These are phyloP conservation scores for Trichophaea hybrida DNA, from an alignment of 2,329 filamentous ascomycete genomes.

Conservation along the genomic window DNA sequence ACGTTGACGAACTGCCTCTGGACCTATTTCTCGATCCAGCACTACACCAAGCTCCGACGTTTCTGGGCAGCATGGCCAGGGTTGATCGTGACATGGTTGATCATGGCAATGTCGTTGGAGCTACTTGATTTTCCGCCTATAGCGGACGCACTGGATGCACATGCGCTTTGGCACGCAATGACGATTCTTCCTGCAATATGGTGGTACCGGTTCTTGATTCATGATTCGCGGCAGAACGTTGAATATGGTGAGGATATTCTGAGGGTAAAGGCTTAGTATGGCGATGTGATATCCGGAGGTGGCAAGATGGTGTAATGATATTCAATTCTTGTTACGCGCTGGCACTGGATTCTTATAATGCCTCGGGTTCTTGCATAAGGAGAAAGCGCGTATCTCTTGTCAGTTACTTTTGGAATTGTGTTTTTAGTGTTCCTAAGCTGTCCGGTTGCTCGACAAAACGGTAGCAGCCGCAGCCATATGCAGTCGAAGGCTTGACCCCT, in stretches of 20 bases:
- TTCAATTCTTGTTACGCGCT: too few species aligned
- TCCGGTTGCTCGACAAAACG: too few species aligned
- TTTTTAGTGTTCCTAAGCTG: too few species aligned
- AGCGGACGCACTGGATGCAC: conserved; percentile 72
- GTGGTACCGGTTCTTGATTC: conserved; percentile 65
- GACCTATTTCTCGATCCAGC: conserved; percentile 65
- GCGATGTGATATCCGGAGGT: too few species aligned
- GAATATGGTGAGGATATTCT: neutral
- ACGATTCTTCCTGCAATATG: conserved; percentile 76
- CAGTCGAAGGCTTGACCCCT: too few species aligned
- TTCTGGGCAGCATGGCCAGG: conserved; percentile 79
- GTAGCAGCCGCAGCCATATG: too few species aligned
- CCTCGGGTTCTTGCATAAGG: too few species aligned
- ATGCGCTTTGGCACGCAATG: conserved; percentile 89
- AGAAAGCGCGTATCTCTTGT: too few species aligned
- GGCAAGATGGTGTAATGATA: too few species aligned
- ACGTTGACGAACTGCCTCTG: conserved; percentile 69
- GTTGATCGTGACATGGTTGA: conserved; percentile 79
- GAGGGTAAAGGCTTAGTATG: neutral
- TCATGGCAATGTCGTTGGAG: conserved; percentile 89
- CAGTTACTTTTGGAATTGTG: too few species aligned
- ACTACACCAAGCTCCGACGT: conserved; percentile 56
- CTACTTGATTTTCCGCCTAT: conserved; percentile 84
- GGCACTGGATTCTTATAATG: too few species aligned
- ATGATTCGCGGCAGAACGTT: conserved; percentile 5